Evolutionary conservation across 441 rosid genomes (phyloP), one percentile per base, ranked within the genome.

Genomic region (Croton laevigatus): DNA sequence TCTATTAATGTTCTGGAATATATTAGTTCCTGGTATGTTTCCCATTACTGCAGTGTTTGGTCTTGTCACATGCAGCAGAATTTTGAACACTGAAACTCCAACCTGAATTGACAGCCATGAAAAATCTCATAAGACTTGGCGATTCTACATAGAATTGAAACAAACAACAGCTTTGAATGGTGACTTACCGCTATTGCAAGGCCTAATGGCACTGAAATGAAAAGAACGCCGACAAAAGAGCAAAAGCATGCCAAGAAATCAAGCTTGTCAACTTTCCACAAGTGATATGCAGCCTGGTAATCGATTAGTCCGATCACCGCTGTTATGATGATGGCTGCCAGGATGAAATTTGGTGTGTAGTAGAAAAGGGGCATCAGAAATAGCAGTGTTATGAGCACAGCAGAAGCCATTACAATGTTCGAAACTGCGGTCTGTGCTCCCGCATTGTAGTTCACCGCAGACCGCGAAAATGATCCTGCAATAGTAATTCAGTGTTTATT

Each of bases 251-350:
- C 89, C 65, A 93, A 49, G 83, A 91, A 95, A 77, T 95, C 99
- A 10, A 95, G 91, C 74, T 95, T 93, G 83, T 95, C 98, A 6
- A 95, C 91, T 79, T 93, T 95, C 94, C 95, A 95, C 54, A 95
- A 70, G 57, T 66, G 79, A 71, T 76, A 75, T 27, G 95, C 96
- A 0, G 90, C 87, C 67, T 71, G 87, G 76, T 86, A 88, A 76
- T 95, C 98, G 5, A 93, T 87, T 46, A 95, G 90, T 27, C 99
- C 99, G 27, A 88, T 85, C 73, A 95, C 96, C n/a, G 99, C 98
- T 6, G 99, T 86, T 73, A 91, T 73, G 74, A 95, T 95, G 73
- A 95, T 95, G 58, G 97, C 98, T 17, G 82, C 97, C 59, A 95
- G 68, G 79, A 95, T 88, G 70, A 89, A 78, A 57, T 87, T 88